A percentile compares a stretch with the other conserved stretches of the same genome.
Evolutionary conservation across 1,284 basidiomycete genomes (phyloP).

Genomic region (Spongispora temasekensis): DNA sequence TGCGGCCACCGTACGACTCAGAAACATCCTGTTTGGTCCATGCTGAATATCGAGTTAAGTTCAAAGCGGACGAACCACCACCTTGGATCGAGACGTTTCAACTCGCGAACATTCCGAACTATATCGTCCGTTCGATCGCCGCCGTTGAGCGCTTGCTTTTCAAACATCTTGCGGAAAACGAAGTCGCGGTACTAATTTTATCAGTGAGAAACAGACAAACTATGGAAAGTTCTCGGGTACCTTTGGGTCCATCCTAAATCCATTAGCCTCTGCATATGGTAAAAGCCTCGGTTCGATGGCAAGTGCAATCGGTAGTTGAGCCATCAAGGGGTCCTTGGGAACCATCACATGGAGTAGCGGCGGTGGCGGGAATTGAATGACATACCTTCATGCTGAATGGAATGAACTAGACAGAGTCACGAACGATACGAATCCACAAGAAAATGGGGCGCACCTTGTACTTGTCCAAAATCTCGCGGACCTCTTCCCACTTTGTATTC

Average conservation of each 20-base stretch:
- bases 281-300: slow-evolving; percentile 75
- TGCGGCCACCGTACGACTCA: slow-evolving; percentile 74
- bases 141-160: slow-evolving; percentile 51
- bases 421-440: slow-evolving; percentile 11
- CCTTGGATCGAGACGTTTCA: slow-evolving; percentile 66
- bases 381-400: slow-evolving; percentile 69
- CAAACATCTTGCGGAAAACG: slow-evolving; percentile 80
- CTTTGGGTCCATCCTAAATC: slow-evolving; percentile 74
- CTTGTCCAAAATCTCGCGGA: slow-evolving; percentile 64
- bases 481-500: slow-evolving; percentile 58
- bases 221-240: slow-evolving; percentile 35
- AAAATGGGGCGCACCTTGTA: slow-evolving; percentile 54
- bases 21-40: slow-evolving; percentile 59
- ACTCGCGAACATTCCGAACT: slow-evolving; percentile 62
- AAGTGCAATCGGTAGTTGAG: slow-evolving; percentile 70
- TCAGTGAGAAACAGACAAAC: slow-evolving; percentile 16
- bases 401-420: slow-evolving; percentile 56
- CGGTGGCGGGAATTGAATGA: not conserved
- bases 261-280: slow-evolving; percentile 67
- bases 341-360: slow-evolving; percentile 13
- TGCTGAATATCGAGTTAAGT: slow-evolving; percentile 12
- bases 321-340: slow-evolving; percentile 69
- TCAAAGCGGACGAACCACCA: slow-evolving; percentile 27
- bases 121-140: slow-evolving; percentile 62
- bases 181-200: slow-evolving; percentile 69